Conservation (phyloP, 495 filamentous ascomycete genomes). For the Tuber microsphaerosporum region DNA sequence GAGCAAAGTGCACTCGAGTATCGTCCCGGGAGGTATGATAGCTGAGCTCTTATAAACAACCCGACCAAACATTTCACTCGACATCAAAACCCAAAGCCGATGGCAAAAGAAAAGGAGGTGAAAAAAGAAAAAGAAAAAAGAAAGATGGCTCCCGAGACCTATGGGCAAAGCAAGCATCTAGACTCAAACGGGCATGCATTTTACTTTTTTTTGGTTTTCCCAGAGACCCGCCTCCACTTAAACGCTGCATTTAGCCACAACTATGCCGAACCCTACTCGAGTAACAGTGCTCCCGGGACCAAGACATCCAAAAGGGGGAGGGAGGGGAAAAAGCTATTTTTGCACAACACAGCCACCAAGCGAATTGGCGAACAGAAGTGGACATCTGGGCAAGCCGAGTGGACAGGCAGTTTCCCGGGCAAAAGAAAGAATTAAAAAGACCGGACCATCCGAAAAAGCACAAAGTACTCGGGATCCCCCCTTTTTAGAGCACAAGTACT, state of each 20-base stretch:
- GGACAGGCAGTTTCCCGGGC: too few species aligned
- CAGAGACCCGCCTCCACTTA: background rate
- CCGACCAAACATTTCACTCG: background rate
- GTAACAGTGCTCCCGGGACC: background rate
- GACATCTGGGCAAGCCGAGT: background rate
- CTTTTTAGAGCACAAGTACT: too few species aligned
- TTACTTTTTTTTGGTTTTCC: too few species aligned
- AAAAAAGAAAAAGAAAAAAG: too few species aligned
- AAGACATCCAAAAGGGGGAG: background rate
- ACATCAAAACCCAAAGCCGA: background rate
- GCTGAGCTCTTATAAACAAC: background rate
- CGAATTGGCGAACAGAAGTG: background rate
- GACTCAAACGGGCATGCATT: background rate
- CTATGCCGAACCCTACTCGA: background rate
- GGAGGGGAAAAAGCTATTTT: background rate
- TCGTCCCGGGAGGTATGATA: background rate
- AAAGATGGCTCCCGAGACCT: background rate
- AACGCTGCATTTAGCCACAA: background rate
- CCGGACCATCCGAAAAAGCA: background rate
- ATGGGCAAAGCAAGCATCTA: background rate
- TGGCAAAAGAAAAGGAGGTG: background rate
- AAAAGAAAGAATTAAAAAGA: background rate
- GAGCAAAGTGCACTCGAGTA: background rate
- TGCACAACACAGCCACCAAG: background rate
- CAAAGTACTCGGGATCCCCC: too few species aligned